phyloP scores from a whole-genome alignment of 1,284 basidiomycete genomes.

The Athelia sp. region DNA sequence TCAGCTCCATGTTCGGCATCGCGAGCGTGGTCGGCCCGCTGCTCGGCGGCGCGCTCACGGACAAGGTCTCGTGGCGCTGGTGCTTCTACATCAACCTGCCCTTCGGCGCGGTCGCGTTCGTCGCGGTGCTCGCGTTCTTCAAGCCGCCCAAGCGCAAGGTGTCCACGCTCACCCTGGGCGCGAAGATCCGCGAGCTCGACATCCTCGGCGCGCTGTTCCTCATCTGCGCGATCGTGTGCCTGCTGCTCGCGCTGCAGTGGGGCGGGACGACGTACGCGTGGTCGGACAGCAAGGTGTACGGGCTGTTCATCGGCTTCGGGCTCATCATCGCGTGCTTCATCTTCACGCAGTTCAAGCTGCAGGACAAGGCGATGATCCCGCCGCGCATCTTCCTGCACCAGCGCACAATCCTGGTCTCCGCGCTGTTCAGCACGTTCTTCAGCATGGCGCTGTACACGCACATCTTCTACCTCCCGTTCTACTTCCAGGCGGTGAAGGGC shows the following conservation, averaged over 20 bases:
- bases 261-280: slow-evolving; percentile 34
- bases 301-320: slow-evolving; percentile 31
- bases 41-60: no score
- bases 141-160: slow-evolving; percentile 11
- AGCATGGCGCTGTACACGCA: slow-evolving; percentile 32
- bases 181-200: slow-evolving; percentile 25
- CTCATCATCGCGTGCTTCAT: slow-evolving; percentile 28
- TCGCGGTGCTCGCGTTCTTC: slow-evolving; percentile 31
- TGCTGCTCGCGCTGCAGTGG: slow-evolving; percentile 36
- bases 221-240: no score
- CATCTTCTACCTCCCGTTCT: no score
- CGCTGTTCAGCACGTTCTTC: slow-evolving; percentile 29
- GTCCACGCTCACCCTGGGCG: slow-evolving; percentile 12
- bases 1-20: slow-evolving; percentile 36
- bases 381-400: no score
- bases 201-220: no score
- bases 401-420: slow-evolving; percentile 25
- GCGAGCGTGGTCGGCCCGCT: slow-evolving; percentile 31
- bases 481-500: slow-evolving; percentile 32
- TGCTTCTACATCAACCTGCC: slow-evolving; percentile 45
- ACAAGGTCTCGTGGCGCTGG: no score
- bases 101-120: slow-evolving; percentile 26
- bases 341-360: slow-evolving; percentile 28
- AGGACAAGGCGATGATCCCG: slow-evolving; percentile 28
- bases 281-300: slow-evolving; percentile 19